These are phyloP conservation scores for Sugiyamaella qingdaonensis DNA, from an alignment of 805 yeast species.

Conservation along the genomic window DNA sequence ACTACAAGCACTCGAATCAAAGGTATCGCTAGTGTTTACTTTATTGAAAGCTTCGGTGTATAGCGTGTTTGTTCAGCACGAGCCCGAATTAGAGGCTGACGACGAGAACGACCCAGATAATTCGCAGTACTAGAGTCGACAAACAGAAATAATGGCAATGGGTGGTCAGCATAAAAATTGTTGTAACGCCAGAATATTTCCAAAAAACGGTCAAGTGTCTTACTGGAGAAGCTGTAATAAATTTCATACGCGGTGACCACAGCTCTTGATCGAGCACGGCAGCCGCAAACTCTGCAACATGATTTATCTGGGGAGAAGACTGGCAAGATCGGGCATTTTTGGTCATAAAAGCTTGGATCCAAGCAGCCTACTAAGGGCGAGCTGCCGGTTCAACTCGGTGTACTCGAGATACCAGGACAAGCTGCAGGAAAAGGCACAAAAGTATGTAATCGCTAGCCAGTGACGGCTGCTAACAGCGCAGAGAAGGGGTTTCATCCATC, in stretches of 20 bases:
- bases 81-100: constrained; percentile 26
- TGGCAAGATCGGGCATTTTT: neutral
- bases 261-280: neutral
- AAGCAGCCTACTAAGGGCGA: too few species aligned
- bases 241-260: too few species aligned
- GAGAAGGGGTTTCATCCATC: constrained; percentile 43
- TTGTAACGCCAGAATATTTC: too few species aligned
- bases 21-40: constrained; percentile 61
- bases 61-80: constrained; percentile 53
- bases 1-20: constrained; percentile 57
- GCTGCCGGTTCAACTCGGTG: constrained; percentile 10
- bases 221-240: too few species aligned
- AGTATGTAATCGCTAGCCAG: neutral
- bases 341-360: too few species aligned
- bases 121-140: neutral
- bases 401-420: constrained; percentile 40
- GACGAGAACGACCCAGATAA: constrained; percentile 16
- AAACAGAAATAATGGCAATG: neutral
- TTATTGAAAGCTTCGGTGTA: constrained; percentile 68
- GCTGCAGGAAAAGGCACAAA: constrained; percentile 38
- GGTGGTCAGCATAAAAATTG: too few species aligned
- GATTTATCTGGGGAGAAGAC: neutral
- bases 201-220: too few species aligned
- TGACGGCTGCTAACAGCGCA: neutral
- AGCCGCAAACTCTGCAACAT: neutral